Evolutionary conservation across 441 rosid genomes (phyloP), one percentile per base, ranked within the genome.

Genomic region (Gossypium davidsonii): DNA sequence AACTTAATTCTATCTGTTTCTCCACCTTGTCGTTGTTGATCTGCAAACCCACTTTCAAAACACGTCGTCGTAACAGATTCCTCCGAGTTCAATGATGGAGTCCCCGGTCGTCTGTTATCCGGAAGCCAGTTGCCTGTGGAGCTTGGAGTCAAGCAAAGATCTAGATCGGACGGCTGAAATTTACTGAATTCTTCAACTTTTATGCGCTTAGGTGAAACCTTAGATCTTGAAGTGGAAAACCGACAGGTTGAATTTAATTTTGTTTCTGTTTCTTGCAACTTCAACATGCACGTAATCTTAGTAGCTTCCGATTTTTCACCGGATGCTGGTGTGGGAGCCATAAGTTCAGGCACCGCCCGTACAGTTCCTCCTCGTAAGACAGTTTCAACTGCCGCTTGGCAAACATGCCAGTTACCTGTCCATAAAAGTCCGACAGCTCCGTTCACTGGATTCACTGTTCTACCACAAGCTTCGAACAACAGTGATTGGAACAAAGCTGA

Each of bases 31-130:
- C 62, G 71, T 57, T 73, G 72, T 39, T 67, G 83, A 75, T 79
- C 91, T 56, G 88, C 83, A 17, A 48, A 15, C 48, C 89, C 85
- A 59, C 85, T 86, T 20, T 86, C 93, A 17, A 84, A 83, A 77
- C 87, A 88, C 17, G 94, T 87, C 58, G 96, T 89, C 69, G 91
- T 92, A 55, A 73, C 97, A 0, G 97, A 94, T 73, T 86, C 97
- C 84, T 92, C 97, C 25, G 97, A 90, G 73, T 83, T 89, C 96
- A 89, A 86, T 15, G 96, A 92, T 60, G 94, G 91, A 57, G 88
- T 85, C 28, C 79, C 92, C 11, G 88, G 87, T 15, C 83, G 79
- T 56, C 84, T 73, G n/a, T 28, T 23, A 15, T 83, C 85, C 11
- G 51, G 77, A 46, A 75, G 60, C 0, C 18, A 51, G 51, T 74